These are phyloP conservation scores for Aegilops sharonensis DNA, from an alignment of 176 grass and related monocot genomes.

Conservation along the genomic window DNA sequence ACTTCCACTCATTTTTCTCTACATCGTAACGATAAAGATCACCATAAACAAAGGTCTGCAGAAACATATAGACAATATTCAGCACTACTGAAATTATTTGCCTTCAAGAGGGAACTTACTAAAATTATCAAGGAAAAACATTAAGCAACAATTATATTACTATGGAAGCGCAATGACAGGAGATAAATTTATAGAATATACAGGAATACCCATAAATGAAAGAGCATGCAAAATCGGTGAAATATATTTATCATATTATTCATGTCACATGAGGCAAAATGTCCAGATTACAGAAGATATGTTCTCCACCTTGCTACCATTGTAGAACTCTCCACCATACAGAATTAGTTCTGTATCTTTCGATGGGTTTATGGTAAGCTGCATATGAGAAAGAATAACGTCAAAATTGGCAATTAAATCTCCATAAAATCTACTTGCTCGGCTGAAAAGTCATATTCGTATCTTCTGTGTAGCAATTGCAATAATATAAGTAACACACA, in stretches of 20 bases:
- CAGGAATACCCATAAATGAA: background rate
- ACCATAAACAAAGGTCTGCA: constrained; percentile 97
- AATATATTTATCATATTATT: background rate
- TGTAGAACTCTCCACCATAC: constrained; percentile 96
- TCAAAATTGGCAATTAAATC: background rate
- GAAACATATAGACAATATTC: constrained; percentile 17
- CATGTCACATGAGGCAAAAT: background rate
- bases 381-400: constrained; percentile 5
- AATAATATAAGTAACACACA: background rate
- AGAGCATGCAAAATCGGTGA: background rate
- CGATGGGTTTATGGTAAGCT: constrained; percentile 80
- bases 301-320: constrained; percentile 76
- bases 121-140: background rate
- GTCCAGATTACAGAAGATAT: background rate
- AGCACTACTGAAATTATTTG: background rate
- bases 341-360: constrained; percentile 90
- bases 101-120: background rate
- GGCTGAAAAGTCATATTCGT: background rate
- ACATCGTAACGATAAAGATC: constrained; percentile 98
- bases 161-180: background rate
- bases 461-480: background rate
- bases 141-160: background rate
- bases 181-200: background rate
- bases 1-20: constrained; percentile 97
- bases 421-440: background rate